Conservation (phyloP, 2,329 filamentous ascomycete genomes). For the Tolypocladium pustulatum region DNA sequence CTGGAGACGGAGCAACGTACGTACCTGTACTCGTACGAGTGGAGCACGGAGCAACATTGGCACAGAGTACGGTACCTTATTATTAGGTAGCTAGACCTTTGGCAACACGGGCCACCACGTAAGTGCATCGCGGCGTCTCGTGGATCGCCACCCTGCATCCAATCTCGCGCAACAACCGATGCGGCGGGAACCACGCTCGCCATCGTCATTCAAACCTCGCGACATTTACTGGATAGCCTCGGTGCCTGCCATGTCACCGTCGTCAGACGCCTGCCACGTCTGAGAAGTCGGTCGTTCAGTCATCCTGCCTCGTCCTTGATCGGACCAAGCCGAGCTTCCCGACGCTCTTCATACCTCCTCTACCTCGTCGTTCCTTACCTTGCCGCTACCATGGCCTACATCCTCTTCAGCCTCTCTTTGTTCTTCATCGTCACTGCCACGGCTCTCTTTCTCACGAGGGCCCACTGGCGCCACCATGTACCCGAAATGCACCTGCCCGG, state of each 20-base stretch:
- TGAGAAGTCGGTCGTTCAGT: neutral
- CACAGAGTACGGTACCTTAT: too few species aligned
- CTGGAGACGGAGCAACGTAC: neutral
- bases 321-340: neutral
- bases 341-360: neutral
- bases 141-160: neutral
- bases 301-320: neutral
- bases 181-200: neutral
- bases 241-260: constrained; percentile 5
- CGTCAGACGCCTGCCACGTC: neutral
- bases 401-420: constrained; percentile 70
- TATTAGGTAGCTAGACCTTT: too few species aligned
- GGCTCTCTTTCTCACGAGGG: constrained; percentile 69
- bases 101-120: neutral
- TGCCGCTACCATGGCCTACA: constrained; percentile 54
- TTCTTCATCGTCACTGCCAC: constrained; percentile 62
- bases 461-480: constrained; percentile 63
- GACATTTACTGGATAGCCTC: neutral
- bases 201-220: neutral
- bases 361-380: neutral
- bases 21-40: neutral
- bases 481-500: constrained; percentile 46
- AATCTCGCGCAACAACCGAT: neutral
- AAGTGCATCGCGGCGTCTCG: neutral
- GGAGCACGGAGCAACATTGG: neutral